phyloP scores from a whole-genome alignment of 768 basidiomycete genomes.

The Kwoniella dendrophila region DNA sequence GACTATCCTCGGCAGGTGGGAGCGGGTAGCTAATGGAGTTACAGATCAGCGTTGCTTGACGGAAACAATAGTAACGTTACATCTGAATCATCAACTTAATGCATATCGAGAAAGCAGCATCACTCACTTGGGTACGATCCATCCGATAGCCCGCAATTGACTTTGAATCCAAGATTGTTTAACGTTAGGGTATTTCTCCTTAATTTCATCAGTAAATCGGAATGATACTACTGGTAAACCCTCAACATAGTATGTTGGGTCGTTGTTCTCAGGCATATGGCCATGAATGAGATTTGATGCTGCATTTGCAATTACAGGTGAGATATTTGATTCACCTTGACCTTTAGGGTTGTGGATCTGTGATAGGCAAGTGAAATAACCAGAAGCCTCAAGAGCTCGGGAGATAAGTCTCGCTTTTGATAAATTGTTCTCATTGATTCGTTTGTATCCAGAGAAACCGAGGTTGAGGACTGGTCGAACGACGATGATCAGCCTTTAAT shows the following conservation, averaged over 20 bases:
- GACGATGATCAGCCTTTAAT: background rate
- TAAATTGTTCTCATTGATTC: slow-evolving; percentile 51
- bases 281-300: slow-evolving; percentile 45
- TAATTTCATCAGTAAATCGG: slow-evolving; percentile 63
- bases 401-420: slow-evolving; percentile 68
- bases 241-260: slow-evolving; percentile 59
- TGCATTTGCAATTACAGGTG: slow-evolving; percentile 25
- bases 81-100: background rate
- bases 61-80: too few species aligned
- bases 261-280: slow-evolving; percentile 58
- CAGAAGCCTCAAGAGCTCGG: slow-evolving; percentile 65
- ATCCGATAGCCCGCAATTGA: slow-evolving; percentile 62
- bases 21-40: slow-evolving; percentile 59
- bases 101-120: background rate
- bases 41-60: too few species aligned
- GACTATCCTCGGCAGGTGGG: slow-evolving; percentile 61
- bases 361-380: slow-evolving; percentile 57
- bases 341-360: slow-evolving; percentile 61
- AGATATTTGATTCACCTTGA: slow-evolving; percentile 16
- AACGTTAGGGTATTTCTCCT: slow-evolving; percentile 62
- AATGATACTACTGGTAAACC: slow-evolving; percentile 64
- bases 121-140: slow-evolving; percentile 65
- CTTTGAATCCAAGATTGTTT: slow-evolving; percentile 59
- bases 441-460: slow-evolving; percentile 63
- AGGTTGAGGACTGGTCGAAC: slow-evolving; percentile 60